Base-by-base conservation (phyloP, 805 yeast species). In the Kazachstania kunashirensis region DNA sequence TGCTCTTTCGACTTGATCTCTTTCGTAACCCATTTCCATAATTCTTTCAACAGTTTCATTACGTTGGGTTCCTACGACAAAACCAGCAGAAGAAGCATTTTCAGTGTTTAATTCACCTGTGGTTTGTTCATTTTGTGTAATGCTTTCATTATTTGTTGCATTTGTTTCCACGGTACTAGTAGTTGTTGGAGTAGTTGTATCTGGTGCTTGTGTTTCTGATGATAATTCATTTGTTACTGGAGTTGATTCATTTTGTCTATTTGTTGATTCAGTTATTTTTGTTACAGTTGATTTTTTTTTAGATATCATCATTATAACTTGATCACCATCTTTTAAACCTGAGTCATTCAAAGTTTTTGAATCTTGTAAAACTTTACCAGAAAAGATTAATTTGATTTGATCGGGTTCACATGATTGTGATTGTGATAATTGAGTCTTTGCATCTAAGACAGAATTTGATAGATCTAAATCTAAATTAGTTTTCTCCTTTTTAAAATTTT, bases 11-110 rank as follows among this genome's bases (percentile, higher is more conserved):
- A 85, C 96, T 55, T 84, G 84, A 13, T 75, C 71, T 49, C 94
- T 77, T 35, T 81, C 84, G 55, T 86, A 92, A 7, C 98, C 98
- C 96, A 92, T 86, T 48, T 84, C 96, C 77, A 86, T 74, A 59
- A 92, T 86, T 55, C 80, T 80, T 41, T 68, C 70, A 40, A 89
- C 73, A 24, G 94, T 84, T 21, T 78, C 73, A 50, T 83, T 85
- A 48, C 95, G 73, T 42, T 79, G 79, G 27, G 71, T 59, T 10
- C 96, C 96, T 23, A 76, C 74, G 16, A 94, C 83, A 55, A 81
- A 79, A 2, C 79, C 76, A 3, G 82, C 57, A n/a, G 47, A 31
- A 10, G 52, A 45, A 4, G 59, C 46, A 9, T 55, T 46, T 5
- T 45, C 47, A 10, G 49, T 20, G 7, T 59, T 45, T 11, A 7